These are phyloP conservation scores for Paramyrothecium roridum DNA, from an alignment of 2,329 filamentous ascomycete genomes.

Conservation along the genomic window DNA sequence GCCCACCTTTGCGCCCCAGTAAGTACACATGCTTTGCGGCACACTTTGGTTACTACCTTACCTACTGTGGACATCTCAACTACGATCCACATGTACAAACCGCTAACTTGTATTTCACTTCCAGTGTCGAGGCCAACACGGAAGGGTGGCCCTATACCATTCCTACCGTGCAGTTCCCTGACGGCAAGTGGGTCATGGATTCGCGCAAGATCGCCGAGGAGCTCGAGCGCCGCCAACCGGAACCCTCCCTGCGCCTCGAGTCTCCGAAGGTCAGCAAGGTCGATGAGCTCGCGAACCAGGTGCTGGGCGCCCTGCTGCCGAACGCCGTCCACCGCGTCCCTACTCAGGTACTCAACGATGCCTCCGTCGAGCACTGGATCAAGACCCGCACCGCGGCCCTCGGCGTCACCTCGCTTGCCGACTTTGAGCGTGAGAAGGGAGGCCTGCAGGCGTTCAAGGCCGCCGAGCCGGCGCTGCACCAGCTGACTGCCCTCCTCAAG, in stretches of 20 bases:
- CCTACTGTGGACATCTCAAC: not conserved
- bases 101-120: not conserved
- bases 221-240: conserved; percentile 57
- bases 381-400: conserved; percentile 43
- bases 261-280: conserved; percentile 45
- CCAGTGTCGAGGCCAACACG: conserved; percentile 14
- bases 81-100: not conserved
- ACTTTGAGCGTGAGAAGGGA: conserved; percentile 43
- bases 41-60: not conserved
- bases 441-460: conserved; percentile 47
- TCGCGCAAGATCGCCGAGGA: conserved; percentile 55
- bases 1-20: conserved; percentile 53
- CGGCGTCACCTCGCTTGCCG: conserved; percentile 47
- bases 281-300: conserved; percentile 29
- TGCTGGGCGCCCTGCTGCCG: conserved; percentile 29
- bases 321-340: conserved; percentile 48
- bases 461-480: conserved; percentile 30
- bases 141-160: conserved; percentile 24
- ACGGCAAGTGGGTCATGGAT: conserved; percentile 62
- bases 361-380: conserved; percentile 53
- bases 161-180: conserved; percentile 52
- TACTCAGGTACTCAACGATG: conserved; percentile 44
- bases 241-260: conserved; percentile 56
- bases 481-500: conserved; percentile 44
- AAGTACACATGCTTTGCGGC: conserved; percentile 14